A percentile compares a stretch with the other conserved stretches of the same genome.
phyloP scores from a whole-genome alignment of 257 asterid genomes.

The Solanum neorickii region DNA sequence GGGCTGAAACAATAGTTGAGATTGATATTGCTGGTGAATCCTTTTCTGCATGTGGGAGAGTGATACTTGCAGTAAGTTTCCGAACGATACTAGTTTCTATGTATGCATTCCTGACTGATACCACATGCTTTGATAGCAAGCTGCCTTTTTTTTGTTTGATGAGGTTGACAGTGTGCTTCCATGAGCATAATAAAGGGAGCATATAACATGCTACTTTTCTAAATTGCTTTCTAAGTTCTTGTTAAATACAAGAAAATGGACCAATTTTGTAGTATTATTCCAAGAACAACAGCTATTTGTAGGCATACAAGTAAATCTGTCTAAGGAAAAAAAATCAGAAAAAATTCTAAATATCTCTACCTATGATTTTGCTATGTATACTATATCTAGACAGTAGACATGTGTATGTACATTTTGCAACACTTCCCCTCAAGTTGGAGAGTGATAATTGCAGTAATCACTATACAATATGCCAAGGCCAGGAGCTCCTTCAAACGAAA shows the following conservation, averaged over 20 bases:
- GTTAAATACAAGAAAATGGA: not conserved
- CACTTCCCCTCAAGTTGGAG: not conserved
- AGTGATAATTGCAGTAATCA: not conserved
- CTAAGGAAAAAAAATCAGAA: not conserved
- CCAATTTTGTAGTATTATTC: not conserved
- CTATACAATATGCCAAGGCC: not conserved
- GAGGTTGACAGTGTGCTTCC: not conserved
- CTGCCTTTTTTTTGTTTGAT: not conserved
- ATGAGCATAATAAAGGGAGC: not conserved
- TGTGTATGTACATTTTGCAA: not conserved
- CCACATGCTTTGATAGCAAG: not conserved
- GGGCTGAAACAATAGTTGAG: slow-evolving; percentile 92
- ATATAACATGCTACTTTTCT: not conserved
- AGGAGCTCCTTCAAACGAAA: not conserved
- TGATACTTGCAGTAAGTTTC: slow-evolving; percentile 76
- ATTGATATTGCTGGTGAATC: slow-evolving; percentile 91
- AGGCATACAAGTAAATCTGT: not conserved
- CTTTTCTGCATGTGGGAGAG: slow-evolving; percentile 83
- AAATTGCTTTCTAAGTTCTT: not conserved
- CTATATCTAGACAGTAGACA: not conserved
- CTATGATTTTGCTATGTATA: not conserved
- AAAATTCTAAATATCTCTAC: not conserved
- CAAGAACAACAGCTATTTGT: not conserved
- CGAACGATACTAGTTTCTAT: not conserved
- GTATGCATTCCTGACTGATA: not conserved